Evolutionary conservation across 1,284 basidiomycete genomes (phyloP), one percentile per base, ranked within the genome.

Genomic region (Ceratobasidium sp.): DNA sequence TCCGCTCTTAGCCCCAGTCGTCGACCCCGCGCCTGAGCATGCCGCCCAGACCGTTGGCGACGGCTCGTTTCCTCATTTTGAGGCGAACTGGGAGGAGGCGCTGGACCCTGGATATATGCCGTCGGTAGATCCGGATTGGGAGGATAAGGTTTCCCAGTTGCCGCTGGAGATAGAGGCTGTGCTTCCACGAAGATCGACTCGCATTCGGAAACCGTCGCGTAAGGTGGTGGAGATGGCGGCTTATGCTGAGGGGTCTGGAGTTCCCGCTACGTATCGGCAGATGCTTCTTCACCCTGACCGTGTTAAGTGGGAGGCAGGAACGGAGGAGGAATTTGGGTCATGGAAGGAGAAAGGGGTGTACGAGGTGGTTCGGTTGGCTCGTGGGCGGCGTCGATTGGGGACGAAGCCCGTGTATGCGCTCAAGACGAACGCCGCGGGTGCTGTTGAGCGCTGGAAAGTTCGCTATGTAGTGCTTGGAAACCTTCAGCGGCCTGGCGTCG

Each of bases 381-480:
- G 59, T 0, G 78, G 74, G 7, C 59, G 59, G 0, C 80, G 80
- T 13, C 35, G 77, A 14, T 73, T 83, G 14, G 79, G 78, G 0
- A 77, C 62, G 2, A 73, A 76, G 80, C 82, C 6, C 84, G 80
- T 81, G 1, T 82, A 81, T 73, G 77, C 74, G 0, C 77, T 76
- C 63, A 86, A 86, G 67, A 74, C 75, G 16, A 78, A 84, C 26
- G 77, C 76, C 1, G 28, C 79, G 3, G 81, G 83, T 0, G 64
- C 78, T 0, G 63, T 83, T 1, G 46, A 74, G 14, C 73, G 75
- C 13, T 78, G 78, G 73, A 86, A 86, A 61, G 84, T 82, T 0
- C 64, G 79, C 0, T 78, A 85, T 0, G 82, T 85, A 0, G 84
- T 82, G 0, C 79, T 82, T 49, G 85, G 85, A 1, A 86, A 83